Conservation (phyloP, 179 eudicot species). For the Silene noctiflora region DNA sequence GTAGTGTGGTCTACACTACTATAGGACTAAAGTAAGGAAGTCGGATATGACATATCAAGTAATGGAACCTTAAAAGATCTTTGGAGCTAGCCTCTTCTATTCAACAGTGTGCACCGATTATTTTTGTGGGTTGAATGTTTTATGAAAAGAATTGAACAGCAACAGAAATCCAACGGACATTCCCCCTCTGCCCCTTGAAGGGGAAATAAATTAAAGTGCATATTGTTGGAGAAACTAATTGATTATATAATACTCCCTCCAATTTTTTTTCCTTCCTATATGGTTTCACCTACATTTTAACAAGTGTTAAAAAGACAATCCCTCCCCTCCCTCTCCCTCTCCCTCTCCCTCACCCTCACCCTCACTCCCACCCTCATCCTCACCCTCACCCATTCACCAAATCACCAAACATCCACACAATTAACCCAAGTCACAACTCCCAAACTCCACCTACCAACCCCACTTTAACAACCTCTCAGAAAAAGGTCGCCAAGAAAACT, state of each 20-base stretch:
- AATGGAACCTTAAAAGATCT: neutral
- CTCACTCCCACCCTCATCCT: too few relatives aligned
- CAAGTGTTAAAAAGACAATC: too few relatives aligned
- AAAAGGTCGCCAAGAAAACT: too few relatives aligned
- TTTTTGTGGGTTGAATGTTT: neutral
- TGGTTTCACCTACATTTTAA: too few relatives aligned
- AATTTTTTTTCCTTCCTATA: too few relatives aligned
- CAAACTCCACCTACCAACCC: too few relatives aligned
- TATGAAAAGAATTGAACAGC: neutral
- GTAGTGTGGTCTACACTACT: neutral
- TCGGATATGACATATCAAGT: conserved; percentile 1
- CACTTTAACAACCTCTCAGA: too few relatives aligned
- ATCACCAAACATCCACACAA: too few relatives aligned
- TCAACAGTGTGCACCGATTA: neutral
- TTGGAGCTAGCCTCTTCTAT: neutral
- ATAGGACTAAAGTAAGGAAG: conserved; percentile 1
- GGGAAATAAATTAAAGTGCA: neutral
- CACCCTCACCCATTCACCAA: too few relatives aligned
- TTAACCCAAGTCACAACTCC: too few relatives aligned
- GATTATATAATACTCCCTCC: neutral
- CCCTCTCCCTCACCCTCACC: too few relatives aligned
- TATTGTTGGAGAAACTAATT: neutral
- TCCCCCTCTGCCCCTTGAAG: neutral
- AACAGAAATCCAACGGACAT: neutral
- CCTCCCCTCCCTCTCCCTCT: too few relatives aligned